phyloP scores from a whole-genome alignment of 106 monocot genomes.

The Vanilla planifolia region DNA sequence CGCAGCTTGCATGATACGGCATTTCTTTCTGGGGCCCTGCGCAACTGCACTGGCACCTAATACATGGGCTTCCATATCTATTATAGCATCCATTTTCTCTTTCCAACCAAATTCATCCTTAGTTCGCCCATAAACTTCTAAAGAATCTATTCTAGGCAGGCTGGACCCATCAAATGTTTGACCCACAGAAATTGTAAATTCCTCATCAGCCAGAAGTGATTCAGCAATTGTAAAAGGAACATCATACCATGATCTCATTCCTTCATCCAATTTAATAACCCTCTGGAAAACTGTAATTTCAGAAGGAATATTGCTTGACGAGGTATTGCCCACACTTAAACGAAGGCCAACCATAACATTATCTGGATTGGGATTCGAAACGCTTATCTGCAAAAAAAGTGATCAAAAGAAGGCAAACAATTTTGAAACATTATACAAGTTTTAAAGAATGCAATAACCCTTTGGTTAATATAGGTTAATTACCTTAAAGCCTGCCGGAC shows the following conservation, averaged over 20 bases:
- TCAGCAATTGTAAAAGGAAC: constrained; percentile 90
- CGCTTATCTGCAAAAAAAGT: constrained; percentile 43
- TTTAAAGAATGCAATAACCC: neutral
- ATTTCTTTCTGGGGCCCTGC: constrained; percentile 37
- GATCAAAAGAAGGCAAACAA: neutral
- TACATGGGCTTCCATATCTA: constrained; percentile 80
- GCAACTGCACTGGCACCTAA: constrained; percentile 34
- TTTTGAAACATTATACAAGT: neutral
- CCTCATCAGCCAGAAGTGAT: constrained; percentile 93
- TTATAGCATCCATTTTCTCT: constrained; percentile 92
- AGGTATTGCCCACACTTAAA: constrained; percentile 89
- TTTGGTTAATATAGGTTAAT: neutral
- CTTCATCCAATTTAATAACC: constrained; percentile 88
- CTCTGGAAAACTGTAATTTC: constrained; percentile 77
- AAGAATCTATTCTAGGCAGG: constrained; percentile 74
- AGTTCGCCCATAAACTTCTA: constrained; percentile 90
- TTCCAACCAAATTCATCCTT: constrained; percentile 99
- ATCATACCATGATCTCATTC: constrained; percentile 98
- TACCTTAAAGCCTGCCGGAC: constrained; percentile 88
- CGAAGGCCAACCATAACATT: constrained; percentile 95
- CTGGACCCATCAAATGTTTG: constrained; percentile 67
- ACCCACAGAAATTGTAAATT: constrained; percentile 71
- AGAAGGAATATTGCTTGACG: constrained; percentile 81
- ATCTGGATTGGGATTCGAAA: constrained; percentile 86
- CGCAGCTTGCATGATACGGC: constrained; percentile 46